Conservation (phyloP, 441 rosid genomes). For the Gossypium trilobum region DNA sequence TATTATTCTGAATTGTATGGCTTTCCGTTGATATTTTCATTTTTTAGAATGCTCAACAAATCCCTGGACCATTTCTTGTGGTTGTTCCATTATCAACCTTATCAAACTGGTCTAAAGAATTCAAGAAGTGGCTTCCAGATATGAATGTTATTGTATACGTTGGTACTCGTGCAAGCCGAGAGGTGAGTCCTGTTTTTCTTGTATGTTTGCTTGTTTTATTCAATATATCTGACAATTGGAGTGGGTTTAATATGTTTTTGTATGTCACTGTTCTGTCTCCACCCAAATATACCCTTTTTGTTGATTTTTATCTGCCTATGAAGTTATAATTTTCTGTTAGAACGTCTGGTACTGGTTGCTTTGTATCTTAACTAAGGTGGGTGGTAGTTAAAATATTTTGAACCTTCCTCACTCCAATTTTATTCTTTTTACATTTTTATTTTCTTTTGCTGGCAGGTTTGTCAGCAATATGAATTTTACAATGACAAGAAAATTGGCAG, state of each 20-base stretch:
- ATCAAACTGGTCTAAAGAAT: constrained; percentile 99
- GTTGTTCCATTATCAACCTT: constrained; percentile 95
- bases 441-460: constrained; percentile 50
- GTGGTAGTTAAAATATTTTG: background rate
- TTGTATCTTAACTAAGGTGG: background rate
- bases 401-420: background rate
- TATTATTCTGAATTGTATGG: background rate
- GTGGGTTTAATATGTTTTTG: background rate
- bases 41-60: constrained; percentile 82
- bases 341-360: background rate
- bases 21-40: constrained; percentile 15
- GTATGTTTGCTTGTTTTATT: background rate
- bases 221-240: background rate
- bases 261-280: background rate
- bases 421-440: background rate
- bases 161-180: constrained; percentile 98
- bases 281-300: background rate
- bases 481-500: constrained; percentile 74
- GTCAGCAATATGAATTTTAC: constrained; percentile 90
- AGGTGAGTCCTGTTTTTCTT: constrained; percentile 42
- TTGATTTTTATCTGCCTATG: background rate
- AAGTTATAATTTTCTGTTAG: background rate
- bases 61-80: constrained; percentile 96
- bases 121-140: constrained; percentile 94
- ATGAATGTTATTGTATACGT: constrained; percentile 89